Conservation (phyloP, 2,329 filamentous ascomycete genomes). For the Microdochium paspali region DNA sequence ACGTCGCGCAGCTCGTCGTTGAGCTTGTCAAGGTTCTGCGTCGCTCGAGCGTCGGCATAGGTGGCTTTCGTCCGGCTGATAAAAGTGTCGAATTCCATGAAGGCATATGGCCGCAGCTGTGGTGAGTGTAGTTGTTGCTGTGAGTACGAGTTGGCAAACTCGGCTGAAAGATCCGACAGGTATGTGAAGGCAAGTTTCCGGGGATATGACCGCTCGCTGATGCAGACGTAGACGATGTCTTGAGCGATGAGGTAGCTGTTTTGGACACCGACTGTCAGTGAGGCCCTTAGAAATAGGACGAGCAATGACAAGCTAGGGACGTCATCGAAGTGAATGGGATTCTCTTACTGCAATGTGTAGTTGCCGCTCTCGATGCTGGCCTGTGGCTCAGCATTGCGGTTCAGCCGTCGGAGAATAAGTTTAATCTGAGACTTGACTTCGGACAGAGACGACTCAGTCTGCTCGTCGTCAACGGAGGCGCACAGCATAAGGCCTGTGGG, state of each 20-base stretch:
- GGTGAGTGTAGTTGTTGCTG: conserved; percentile 63
- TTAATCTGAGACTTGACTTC: conserved; percentile 90
- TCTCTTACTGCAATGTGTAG: conserved; percentile 74
- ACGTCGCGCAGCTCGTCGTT: conserved; percentile 97
- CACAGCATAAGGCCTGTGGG: conserved; percentile 79
- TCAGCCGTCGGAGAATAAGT: conserved; percentile 80
- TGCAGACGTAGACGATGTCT: conserved; percentile 83
- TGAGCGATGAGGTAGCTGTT: conserved; percentile 73
- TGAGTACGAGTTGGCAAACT: conserved; percentile 84
- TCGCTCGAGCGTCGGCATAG: conserved; percentile 85
- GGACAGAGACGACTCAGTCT: conserved; percentile 66
- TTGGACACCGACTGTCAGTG: too few species aligned
- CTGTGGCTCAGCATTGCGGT: conserved; percentile 80
- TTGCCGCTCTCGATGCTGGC: conserved; percentile 79
- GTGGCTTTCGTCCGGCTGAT: conserved; percentile 87
- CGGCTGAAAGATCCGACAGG: conserved; percentile 80
- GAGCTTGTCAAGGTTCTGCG: conserved; percentile 86
- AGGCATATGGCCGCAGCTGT: conserved; percentile 80
- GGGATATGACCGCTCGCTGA: conserved; percentile 88
- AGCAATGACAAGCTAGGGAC: too few species aligned
- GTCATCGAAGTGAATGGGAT: background rate
- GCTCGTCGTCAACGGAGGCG: conserved; percentile 87
- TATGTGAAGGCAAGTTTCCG: conserved; percentile 98
- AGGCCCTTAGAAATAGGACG: too few species aligned
- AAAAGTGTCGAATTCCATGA: conserved; percentile 97